Base-by-base conservation (phyloP, 1,139 yeast genomes). In the Taphrina communis region DNA sequence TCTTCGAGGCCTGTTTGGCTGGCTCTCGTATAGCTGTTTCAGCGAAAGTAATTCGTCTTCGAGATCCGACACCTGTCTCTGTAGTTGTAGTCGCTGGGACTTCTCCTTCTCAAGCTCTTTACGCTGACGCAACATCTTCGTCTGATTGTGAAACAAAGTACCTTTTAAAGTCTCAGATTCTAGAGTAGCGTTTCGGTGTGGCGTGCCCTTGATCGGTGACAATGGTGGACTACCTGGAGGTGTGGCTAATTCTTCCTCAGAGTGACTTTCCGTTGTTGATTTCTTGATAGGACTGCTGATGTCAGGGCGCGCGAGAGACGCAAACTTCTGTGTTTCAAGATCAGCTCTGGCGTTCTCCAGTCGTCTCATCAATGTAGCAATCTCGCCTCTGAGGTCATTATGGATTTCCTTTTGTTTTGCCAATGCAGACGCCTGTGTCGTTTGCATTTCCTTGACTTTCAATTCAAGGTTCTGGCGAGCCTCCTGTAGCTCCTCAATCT, bases 101-200 rank as follows among this genome's bases (percentile, higher is more conserved):
- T 78, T 76, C 61, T 80, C 82, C 62, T 75, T 75, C 42, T 75
- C 73, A 11, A 78, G 70, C 14, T 76, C 73, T 52, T 71, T 74
- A 36, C 77, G 73, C 56, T 77, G 71, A n/a, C 72, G 74, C 35
- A 73, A 71, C 58, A 78, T 74, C 70, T 75, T 73, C 71, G 84
- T 82, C 74, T 88, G 87, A 4, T 94, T 89, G 76, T 85, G 90
- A 38, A 82, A 82, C 73, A 90, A 80, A 14, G 90, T 87, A 0
- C 90, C 84, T 72, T 84, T 82, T 73, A 89, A 80, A 0, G 93
- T 87, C 74, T 90, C 93, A 6, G 85, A 80, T 75, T 89, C 93
- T 60, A 88, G 79, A 17, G 83, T 85, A 1, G 84, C 79, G 72
- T 84, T 82, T 61, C 83, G 80, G 0, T 85, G 81, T 41, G 87